Evolutionary conservation across 805 yeast species (phyloP), one percentile per base, ranked within the genome.

Genomic region (Hanseniaspora hatyaiensis): DNA sequence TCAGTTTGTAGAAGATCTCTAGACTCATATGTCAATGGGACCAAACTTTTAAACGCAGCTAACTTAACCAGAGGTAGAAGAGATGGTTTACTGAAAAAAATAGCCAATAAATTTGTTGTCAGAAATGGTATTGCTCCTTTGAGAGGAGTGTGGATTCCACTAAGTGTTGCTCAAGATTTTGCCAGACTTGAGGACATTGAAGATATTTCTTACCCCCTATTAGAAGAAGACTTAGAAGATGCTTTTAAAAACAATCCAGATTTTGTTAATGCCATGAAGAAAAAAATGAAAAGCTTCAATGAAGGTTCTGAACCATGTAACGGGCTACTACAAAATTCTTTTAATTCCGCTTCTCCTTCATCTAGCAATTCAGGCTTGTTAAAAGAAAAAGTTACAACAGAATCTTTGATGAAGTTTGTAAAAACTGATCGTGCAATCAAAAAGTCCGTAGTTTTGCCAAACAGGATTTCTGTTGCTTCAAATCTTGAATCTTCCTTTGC

Each of bases 111-210:
- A 34, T 84, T 81, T 58, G 94, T 83, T 20, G 89, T 83, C 37
- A 83, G 83, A 64, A 80, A 82, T 52, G 94, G 94, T 4, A 78
- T 87, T 12, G 82, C 83, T 88, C 88, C 83, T 62, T 67, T 83
- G 55, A 83, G 83, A 65, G 94, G 94, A 32, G 94, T 83, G 40
- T 83, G 94, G 94, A 82, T 83, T 51, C 94, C 94, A 1, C 82
- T 81, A 59, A 89, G 82, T 52, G 68, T 92, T 43, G 94, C 94
- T 1, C 67, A 78, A 40, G 80, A 81, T 29, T 79, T 82, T 76
- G 94, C 94, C 15, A 81, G 80, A 62, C 69, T 80, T 52, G 92
- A 83, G 60, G 82, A 84, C 34, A 81, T 80, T 51, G 75, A 73
- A 23, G 85, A 80, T 54, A 57, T 73, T 32, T 67, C 80, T 51